These are phyloP conservation scores for Talaromyces atroroseus DNA, from an alignment of 2,329 filamentous ascomycete species.

Conservation along the genomic window DNA sequence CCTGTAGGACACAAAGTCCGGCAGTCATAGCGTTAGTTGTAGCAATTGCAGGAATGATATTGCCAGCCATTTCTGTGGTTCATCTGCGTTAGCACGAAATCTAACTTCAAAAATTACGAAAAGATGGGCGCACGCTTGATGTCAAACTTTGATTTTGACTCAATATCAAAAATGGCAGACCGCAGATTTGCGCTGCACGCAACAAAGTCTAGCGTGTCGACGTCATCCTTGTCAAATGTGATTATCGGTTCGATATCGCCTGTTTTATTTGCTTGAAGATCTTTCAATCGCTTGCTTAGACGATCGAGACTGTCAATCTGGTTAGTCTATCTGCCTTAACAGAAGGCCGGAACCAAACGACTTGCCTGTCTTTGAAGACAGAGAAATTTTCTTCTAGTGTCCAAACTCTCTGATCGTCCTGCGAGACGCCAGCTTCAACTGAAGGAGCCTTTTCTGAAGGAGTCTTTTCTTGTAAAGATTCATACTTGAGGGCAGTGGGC, in stretches of 20 bases:
- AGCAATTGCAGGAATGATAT: conserved; percentile 97
- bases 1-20: conserved; percentile 82
- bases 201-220: conserved; percentile 92
- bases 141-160: conserved; percentile 84
- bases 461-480: conserved; percentile 53
- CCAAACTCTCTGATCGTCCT: conserved; percentile 73
- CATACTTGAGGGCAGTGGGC: conserved; percentile 68
- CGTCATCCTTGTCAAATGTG: conserved; percentile 93
- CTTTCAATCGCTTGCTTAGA: conserved; percentile 66
- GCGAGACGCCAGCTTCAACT: conserved; percentile 49
- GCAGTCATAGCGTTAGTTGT: conserved; percentile 97
- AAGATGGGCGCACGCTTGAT: conserved; percentile 60
- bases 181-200: conserved; percentile 84
- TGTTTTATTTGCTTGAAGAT: conserved; percentile 52
- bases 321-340: conserved; percentile 13
- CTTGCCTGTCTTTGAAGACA: conserved; percentile 72
- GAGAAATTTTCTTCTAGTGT: conserved; percentile 74
- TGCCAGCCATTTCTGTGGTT: conserved; percentile 81
- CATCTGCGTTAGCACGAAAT: not conserved
- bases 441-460: too few relatives aligned
- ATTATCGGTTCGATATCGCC: conserved; percentile 53
- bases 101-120: not conserved
- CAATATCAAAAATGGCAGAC: conserved; percentile 83
- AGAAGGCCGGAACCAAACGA: not conserved
- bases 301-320: conserved; percentile 55